Conservation (phyloP, 2,329 filamentous ascomycete species). For the Ilyonectria mors-panacis region DNA sequence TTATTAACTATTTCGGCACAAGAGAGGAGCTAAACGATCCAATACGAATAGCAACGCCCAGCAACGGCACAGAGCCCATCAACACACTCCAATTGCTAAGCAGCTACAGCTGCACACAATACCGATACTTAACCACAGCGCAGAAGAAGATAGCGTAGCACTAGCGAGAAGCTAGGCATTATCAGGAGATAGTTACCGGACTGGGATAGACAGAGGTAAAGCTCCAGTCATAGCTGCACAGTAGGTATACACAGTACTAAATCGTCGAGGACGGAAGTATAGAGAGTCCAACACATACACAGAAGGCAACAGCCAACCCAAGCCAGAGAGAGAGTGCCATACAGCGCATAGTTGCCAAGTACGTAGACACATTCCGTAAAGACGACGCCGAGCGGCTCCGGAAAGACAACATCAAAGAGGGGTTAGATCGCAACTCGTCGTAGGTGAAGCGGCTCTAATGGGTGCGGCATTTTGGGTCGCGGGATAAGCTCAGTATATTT, state of each 20-base stretch:
- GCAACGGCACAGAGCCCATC: no score
- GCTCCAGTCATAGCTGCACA: not conserved
- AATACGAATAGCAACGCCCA: not conserved
- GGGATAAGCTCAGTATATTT: not conserved
- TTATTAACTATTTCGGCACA: not conserved
- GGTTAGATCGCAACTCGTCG: not conserved
- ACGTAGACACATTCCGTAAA: not conserved
- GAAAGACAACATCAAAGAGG: not conserved
- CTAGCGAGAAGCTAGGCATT: no score
- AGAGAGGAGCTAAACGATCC: not conserved
- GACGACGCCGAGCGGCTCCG: not conserved
- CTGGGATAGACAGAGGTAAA: no score
- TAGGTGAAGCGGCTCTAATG: not conserved
- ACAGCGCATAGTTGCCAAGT: not conserved
- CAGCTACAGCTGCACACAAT: no score
- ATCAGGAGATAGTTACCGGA: no score
- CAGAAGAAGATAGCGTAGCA: no score
- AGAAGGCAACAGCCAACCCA: not conserved
- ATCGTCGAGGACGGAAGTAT: not conserved
- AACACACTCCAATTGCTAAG: no score
- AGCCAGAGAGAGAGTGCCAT: not conserved
- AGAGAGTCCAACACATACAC: not conserved
- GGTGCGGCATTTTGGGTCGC: not conserved
- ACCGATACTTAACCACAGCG: no score
- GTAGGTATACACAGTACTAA: not conserved